Conservation (phyloP, 164 flowering plant genomes). For the Umbellularia californica region DNA sequence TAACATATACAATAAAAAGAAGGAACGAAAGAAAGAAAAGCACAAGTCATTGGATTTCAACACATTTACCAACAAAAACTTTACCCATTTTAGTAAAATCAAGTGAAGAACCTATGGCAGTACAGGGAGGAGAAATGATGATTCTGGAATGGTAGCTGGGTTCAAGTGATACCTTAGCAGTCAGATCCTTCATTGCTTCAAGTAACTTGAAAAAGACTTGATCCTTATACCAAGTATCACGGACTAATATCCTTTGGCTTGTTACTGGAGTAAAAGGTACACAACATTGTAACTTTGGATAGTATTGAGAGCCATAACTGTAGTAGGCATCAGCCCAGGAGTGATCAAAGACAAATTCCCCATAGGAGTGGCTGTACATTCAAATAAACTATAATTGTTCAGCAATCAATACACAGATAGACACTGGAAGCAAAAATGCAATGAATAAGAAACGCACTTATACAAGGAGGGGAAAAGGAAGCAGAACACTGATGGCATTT, state of each 20-base stretch:
- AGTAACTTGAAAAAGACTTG: slow-evolving; percentile 70
- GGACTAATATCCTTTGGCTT: slow-evolving; percentile 77
- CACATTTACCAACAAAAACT: not conserved
- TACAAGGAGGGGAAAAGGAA: not conserved
- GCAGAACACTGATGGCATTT: slow-evolving; percentile 9
- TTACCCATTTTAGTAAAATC: not conserved
- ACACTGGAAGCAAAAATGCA: not conserved
- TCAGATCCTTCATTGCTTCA: slow-evolving; percentile 62
- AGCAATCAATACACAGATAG: slow-evolving; percentile 11
- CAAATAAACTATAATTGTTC: slow-evolving; percentile 13
- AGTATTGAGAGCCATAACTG: slow-evolving; percentile 67
- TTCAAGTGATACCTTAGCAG: slow-evolving; percentile 52
- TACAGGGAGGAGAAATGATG: not conserved
- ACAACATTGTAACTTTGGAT: slow-evolving; percentile 87
- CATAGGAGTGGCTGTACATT: slow-evolving; percentile 85
- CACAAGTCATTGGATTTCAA: not conserved
- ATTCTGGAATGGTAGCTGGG: not conserved
- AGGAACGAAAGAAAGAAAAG: not conserved
- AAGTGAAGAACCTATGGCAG: not conserved
- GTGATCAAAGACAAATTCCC: slow-evolving; percentile 95
- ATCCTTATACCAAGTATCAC: slow-evolving; percentile 55
- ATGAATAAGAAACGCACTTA: not conserved
- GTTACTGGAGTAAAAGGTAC: slow-evolving; percentile 97
- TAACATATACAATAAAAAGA: no score
- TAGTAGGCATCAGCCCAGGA: slow-evolving; percentile 97